Percentiles rank a stretch among this genome's conserved stretches.
Evolutionary conservation across 2,329 filamentous ascomycete genomes (phyloP).

Genomic region (Coniochaeta prunicola): DNA sequence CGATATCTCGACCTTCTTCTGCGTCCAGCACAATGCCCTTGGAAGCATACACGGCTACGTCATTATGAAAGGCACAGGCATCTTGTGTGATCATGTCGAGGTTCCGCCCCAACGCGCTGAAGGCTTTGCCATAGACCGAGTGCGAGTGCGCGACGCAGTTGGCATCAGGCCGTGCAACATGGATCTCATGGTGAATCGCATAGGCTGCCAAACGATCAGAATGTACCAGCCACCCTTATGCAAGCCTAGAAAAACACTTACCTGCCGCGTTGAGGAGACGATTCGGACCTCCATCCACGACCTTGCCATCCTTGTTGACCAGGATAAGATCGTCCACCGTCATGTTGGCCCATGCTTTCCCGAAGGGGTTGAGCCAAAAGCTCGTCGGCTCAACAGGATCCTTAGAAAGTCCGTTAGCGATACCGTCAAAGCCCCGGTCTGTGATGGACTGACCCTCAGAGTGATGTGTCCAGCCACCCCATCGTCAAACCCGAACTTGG

Average conservation of each 20-base stretch:
- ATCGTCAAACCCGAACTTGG: conserved; percentile 50
- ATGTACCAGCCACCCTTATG: conserved; percentile 39
- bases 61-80: conserved; percentile 52
- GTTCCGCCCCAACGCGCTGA: conserved; percentile 52
- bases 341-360: conserved; percentile 43
- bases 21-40: conserved; percentile 43
- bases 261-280: conserved; percentile 20
- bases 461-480: conserved; percentile 62
- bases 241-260: neutral
- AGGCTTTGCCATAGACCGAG: conserved; percentile 46
- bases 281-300: conserved; percentile 53
- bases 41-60: conserved; percentile 30
- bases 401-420: neutral
- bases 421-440: too few species aligned
- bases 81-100: conserved; percentile 62
- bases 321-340: conserved; percentile 47
- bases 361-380: conserved; percentile 64
- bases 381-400: conserved; percentile 52
- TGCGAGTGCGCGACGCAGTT: conserved; percentile 48
- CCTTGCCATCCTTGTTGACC: conserved; percentile 52
- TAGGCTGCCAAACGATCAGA: conserved; percentile 4
- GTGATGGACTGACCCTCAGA: conserved; percentile 29
- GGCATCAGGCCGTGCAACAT: conserved; percentile 46
- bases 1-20: conserved; percentile 43
- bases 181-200: conserved; percentile 35